These are phyloP conservation scores for Penicillium paxilli DNA, from an alignment of 495 filamentous ascomycete species.

Conservation along the genomic window DNA sequence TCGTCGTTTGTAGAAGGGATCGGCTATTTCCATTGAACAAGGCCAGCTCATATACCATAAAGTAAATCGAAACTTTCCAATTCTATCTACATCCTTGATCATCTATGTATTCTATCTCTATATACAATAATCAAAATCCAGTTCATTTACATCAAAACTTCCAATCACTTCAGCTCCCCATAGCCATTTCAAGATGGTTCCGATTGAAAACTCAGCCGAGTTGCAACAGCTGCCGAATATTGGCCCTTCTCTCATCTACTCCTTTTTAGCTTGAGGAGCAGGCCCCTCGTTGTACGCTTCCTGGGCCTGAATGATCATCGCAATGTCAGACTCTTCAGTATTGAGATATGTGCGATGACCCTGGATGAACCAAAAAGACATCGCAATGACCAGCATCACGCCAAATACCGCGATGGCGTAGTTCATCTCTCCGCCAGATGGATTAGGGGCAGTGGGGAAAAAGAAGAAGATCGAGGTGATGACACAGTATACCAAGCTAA, in stretches of 20 bases:
- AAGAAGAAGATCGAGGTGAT: constrained; percentile 48
- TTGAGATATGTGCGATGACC: constrained; percentile 36
- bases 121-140: background rate
- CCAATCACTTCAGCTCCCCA: too few species aligned
- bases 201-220: background rate
- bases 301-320: constrained; percentile 37
- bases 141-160: background rate
- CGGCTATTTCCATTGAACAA: too few species aligned
- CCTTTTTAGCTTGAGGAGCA: constrained; percentile 13
- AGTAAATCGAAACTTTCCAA: background rate
- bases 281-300: constrained; percentile 23
- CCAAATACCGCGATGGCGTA: constrained; percentile 50
- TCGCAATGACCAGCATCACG: constrained; percentile 45
- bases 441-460: constrained; percentile 41
- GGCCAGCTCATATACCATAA: too few species aligned
- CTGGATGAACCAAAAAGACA: constrained; percentile 43
- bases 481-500: constrained; percentile 41
- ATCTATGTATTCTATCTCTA: constrained; percentile 4
- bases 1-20: too few species aligned
- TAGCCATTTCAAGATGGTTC: background rate
- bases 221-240: background rate
- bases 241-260: background rate
- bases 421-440: constrained; percentile 43
- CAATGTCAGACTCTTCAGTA: constrained; percentile 34
- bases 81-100: background rate